Evolutionary conservation across 2,329 filamentous ascomycete genomes (phyloP).

Genomic region (Ophiostoma tasmaniense): DNA sequence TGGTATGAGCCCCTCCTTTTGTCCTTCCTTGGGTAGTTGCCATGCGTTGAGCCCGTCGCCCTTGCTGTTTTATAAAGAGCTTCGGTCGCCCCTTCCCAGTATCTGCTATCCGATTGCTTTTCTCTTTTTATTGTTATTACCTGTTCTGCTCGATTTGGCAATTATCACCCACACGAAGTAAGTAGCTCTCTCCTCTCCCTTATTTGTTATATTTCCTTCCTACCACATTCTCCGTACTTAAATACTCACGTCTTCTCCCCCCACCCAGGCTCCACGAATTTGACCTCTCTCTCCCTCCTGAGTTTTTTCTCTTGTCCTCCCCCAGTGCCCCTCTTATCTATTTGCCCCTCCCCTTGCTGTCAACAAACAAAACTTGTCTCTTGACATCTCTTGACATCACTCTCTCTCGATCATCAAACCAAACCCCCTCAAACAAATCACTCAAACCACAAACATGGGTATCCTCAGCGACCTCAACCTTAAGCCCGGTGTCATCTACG

Average conservation of each 20-base stretch:
- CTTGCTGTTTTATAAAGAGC: constrained; percentile 10
- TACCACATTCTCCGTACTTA: neutral
- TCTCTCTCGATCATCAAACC: neutral
- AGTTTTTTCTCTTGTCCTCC: constrained; percentile 12
- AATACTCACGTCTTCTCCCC: constrained; percentile 6
- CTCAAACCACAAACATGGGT: constrained; percentile 24
- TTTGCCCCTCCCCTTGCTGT: constrained; percentile 14
- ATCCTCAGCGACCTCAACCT: constrained; percentile 37
- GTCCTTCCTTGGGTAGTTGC: neutral
- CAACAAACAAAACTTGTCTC: constrained; percentile 10
- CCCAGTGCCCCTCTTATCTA: constrained; percentile 16
- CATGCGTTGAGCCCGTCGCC: neutral
- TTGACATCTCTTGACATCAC: neutral
- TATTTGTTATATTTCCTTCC: neutral
- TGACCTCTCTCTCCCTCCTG: constrained; percentile 8
- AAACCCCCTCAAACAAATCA: neutral
- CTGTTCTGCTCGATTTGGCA: constrained; percentile 1
- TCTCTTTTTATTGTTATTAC: neutral
- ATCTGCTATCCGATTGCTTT: too few species aligned
- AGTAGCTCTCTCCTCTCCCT: neutral
- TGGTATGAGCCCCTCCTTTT: constrained; percentile 12
- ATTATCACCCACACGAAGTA: constrained; percentile 1
- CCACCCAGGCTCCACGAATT: constrained; percentile 12
- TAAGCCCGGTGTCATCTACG: constrained; percentile 47
- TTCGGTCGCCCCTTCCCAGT: neutral